phyloP scores from a whole-genome alignment of 345 rosid species.

The Hibiscus trionum region DNA sequence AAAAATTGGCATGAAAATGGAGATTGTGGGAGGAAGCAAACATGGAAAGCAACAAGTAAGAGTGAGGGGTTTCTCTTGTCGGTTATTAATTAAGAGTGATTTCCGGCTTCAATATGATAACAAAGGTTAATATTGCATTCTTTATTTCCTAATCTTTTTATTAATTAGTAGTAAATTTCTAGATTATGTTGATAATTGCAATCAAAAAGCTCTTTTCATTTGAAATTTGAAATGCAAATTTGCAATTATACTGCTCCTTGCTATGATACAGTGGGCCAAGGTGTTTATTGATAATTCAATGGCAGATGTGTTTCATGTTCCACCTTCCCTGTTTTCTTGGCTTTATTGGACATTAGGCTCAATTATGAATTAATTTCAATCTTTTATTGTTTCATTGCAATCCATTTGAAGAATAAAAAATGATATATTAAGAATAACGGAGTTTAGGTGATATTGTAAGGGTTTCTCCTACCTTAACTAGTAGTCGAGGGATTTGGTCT shows the following conservation, averaged over 20 bases:
- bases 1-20: not conserved
- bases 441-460: no score
- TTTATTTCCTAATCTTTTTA: not conserved
- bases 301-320: not conserved
- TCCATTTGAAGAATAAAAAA: no score
- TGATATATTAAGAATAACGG: no score
- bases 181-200: not conserved
- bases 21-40: slow-evolving; percentile 3
- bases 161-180: not conserved
- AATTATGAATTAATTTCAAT: not conserved
- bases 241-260: not conserved
- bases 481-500: no score
- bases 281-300: slow-evolving; percentile 1
- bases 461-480: no score
- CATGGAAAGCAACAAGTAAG: slow-evolving; percentile 16
- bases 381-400: not conserved
- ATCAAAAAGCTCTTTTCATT: not conserved
- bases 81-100: slow-evolving; percentile 19
- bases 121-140: not conserved
- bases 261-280: slow-evolving; percentile 9
- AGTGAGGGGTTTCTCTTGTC: slow-evolving; percentile 12
- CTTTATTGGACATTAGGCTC: not conserved
- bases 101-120: slow-evolving; percentile 14
- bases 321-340: slow-evolving; percentile 8
- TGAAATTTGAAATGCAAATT: slow-evolving; percentile 6